Evolutionary conservation across 352 stramenopile species (phyloP), one percentile per base, ranked within the genome.

Genomic region (Pythium myriotylum): DNA sequence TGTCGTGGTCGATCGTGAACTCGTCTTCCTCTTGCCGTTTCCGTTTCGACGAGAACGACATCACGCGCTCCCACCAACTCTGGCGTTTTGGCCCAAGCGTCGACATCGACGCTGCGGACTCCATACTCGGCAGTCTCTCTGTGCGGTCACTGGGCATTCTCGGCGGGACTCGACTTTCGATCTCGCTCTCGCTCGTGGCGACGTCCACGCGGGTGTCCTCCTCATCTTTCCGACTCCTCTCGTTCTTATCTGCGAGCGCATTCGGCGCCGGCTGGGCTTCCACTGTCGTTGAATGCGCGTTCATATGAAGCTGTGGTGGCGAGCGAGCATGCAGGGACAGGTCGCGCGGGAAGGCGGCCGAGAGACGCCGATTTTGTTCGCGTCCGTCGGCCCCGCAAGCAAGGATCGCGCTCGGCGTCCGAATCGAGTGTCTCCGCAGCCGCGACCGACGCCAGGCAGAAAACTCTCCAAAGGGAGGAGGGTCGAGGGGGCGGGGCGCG

Each of bases 1-100:
- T 60, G 61, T 91, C 81, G 51, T 88, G 79, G 65, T 89, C 79
- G 13, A 75, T 23, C 43, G 54, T 81, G 20, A 63, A 27, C 27
- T 63, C 54, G 19, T 68, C 61, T 55, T 54, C 35, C 13, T 54
- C 35, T 20, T 60, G 24, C 0, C 39, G 51, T 23, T 52, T 50
- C 22, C 59, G 60, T 19, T 61, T 68, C 23, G 23, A 37, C 5
- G 46, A 26, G 27, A 68, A 68, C 13, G 29, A 26, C 22, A 53
- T 20, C 12, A 68, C 39, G 29, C 61, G 61, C n/a, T 47, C 10
- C 54, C 53, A 63, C 61, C 61, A 68, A 14, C 46, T 63, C 27
- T 42, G 67, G 45, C 24, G 73, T 39, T 60, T 69, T 22, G 47
- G 13, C 6, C 29, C 53, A 1, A 57, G 39, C 13, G 19, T n/a